These are phyloP conservation scores for Lactarius quietus DNA, from an alignment of 768 basidiomycete species.

Conservation along the genomic window DNA sequence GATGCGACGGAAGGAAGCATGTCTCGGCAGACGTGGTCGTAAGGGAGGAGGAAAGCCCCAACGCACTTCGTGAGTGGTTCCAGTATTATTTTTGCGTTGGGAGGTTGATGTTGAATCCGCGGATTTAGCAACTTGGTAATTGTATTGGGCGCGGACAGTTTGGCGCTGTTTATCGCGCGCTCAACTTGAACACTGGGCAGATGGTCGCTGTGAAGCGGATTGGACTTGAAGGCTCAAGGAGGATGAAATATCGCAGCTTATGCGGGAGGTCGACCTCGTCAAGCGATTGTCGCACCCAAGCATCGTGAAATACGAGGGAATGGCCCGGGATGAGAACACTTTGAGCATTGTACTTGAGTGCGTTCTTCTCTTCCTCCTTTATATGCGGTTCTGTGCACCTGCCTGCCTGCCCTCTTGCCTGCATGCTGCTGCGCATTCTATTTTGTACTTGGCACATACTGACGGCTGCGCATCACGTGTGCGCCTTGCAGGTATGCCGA, in stretches of 20 bases:
- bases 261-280: constrained; percentile 91
- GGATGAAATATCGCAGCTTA: constrained; percentile 86
- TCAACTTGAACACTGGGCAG: constrained; percentile 91
- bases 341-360: constrained; percentile 94
- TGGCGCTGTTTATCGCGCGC: constrained; percentile 90
- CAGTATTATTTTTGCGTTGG: background rate
- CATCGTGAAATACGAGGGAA: constrained; percentile 97
- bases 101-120: constrained; percentile 2
- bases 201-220: constrained; percentile 99
- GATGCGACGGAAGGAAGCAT: constrained; percentile 63
- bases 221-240: constrained; percentile 86
- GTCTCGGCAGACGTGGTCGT: constrained; percentile 68
- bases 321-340: constrained; percentile 83
- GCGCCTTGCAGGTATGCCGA: constrained; percentile 76
- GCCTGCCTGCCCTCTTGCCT: background rate
- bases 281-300: constrained; percentile 89
- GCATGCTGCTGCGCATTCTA: background rate
- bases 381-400: constrained; percentile 12
- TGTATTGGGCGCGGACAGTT: constrained; percentile 97
- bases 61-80: constrained; percentile 70
- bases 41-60: constrained; percentile 73
- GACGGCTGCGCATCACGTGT: constrained; percentile 11
- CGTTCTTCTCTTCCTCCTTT: constrained; percentile 35
- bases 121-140: constrained; percentile 86
- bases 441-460: background rate